Evolutionary conservation across 1,284 basidiomycete genomes (phyloP).

Genomic region (Clitocybe nebularis): DNA sequence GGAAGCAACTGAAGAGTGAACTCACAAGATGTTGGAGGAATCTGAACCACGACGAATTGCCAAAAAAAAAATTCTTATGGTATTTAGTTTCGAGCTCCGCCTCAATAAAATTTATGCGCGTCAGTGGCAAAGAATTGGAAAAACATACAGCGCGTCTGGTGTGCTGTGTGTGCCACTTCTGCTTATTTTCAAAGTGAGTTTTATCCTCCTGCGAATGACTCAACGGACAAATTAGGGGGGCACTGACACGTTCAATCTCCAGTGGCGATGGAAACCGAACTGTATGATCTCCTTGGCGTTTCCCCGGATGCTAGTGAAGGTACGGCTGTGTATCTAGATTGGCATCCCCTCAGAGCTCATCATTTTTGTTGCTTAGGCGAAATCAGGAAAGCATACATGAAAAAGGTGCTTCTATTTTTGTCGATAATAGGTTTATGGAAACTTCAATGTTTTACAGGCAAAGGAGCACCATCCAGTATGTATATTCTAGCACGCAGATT

Average conservation of each 20-base stretch:
- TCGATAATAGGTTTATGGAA: conserved; percentile 10
- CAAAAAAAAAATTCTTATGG: conserved; percentile 1
- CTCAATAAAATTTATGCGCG: conserved; percentile 20
- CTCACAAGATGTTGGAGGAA: background rate
- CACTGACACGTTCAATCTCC: conserved; percentile 1
- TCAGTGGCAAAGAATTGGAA: conserved; percentile 17
- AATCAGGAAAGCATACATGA: conserved; percentile 91
- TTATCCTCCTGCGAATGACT: too few species aligned
- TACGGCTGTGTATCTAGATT: too few species aligned
- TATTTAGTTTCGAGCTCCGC: conserved; percentile 24
- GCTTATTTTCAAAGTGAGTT: conserved; percentile 1
- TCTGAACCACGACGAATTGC: background rate
- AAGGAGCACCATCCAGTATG: conserved; percentile 88
- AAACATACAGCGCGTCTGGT: too few species aligned
- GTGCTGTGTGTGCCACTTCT: too few species aligned
- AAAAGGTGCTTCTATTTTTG: conserved; percentile 54
- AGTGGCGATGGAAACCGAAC: conserved; percentile 72
- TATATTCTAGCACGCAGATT: conserved; percentile 16
- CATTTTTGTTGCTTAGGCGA: conserved; percentile 63
- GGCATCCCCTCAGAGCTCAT: too few species aligned
- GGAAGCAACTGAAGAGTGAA: conserved; percentile 37
- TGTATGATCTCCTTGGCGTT: conserved; percentile 82
- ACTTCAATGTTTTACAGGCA: conserved; percentile 49
- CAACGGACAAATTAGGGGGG: background rate
- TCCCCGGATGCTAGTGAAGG: conserved; percentile 67